Conservation (phyloP, 805 yeast species). For the Grigorovia yakushimaensis region DNA sequence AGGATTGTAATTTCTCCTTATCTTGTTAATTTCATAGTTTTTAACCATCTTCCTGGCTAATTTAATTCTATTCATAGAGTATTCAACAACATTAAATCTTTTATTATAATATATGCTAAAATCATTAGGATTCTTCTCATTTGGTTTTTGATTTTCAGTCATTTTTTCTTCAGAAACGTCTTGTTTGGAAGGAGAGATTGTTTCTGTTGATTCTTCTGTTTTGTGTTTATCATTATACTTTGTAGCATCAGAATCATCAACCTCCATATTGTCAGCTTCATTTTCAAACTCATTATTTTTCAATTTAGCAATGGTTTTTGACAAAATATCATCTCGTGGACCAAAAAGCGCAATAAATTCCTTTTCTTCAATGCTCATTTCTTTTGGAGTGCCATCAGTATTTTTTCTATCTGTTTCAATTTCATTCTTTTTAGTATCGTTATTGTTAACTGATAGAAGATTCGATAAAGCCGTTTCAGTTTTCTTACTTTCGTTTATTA, state of each 20-base stretch:
- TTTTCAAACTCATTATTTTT: background rate
- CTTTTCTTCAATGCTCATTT: background rate
- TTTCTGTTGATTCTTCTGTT: background rate
- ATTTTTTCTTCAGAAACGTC: background rate
- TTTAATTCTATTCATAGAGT: constrained; percentile 40
- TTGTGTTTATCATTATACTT: background rate
- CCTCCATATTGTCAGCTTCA: background rate
- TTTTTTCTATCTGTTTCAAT: background rate
- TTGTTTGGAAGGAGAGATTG: too few relatives aligned
- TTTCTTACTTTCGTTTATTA: constrained; percentile 71
- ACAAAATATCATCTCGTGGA: background rate
- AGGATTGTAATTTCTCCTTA: constrained; percentile 19
- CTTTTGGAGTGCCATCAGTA: background rate
- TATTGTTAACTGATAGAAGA: constrained; percentile 7
- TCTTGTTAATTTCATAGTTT: constrained; percentile 17
- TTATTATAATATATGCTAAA: constrained; percentile 8
- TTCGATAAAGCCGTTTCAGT: constrained; percentile 64
- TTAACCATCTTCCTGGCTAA: constrained; percentile 28
- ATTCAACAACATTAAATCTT: constrained; percentile 46
- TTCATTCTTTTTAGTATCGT: constrained; percentile 1
- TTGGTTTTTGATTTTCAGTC: background rate
- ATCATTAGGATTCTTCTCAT: background rate
- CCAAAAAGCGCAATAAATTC: constrained; percentile 3
- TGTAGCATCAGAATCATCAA: background rate
- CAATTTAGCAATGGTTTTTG: background rate